Evolutionary conservation across 2,329 filamentous ascomycete genomes (phyloP), one percentile per base, ranked within the genome.

Genomic region (Monosporascus ibericus): DNA sequence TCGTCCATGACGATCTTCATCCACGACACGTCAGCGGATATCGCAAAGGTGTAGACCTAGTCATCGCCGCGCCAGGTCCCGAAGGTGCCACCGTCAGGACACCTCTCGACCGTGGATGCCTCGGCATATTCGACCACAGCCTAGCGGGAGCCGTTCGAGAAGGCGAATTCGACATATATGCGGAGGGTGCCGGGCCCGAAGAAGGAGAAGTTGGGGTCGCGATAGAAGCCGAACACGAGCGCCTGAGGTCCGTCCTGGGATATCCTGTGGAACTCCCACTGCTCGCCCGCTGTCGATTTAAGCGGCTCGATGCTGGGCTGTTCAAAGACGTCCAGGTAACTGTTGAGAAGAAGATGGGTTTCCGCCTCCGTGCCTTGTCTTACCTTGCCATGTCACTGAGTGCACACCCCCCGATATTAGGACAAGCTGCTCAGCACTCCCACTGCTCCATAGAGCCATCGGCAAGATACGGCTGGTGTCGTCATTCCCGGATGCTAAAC

Each of bases 181-280:
- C 64, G 62, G 6, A 67, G 52, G 47, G 66, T 67, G 1, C 63
- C 63, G 1, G 60, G 54, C 1, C 64, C 62, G 3, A 67, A 49
- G 48, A 67, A 56, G 2, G 63, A 51, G 49, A 62, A 67, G 49
- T 60, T 65, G 3, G 64, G 60, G 44, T 66, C 64, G 3, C 64
- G 60, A 48, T 65, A 67, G 52, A 65, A 63, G 25, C 65, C 65
- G 30, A 67, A 62, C 14, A 61, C 53, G 49, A 66, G 60, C 2
- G 60, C 48, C 24, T 56, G 49, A 38, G 48, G 55, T 2, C 60
- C 64, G 39, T 63, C 58, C 2, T 58, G 57, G 5, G 58, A 62
- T 6, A 64, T 24, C 24, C 61, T 64, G 39, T 66, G 64, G 30
- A 66, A 67, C 39, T 64, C 64, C 65, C 65, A 67, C 47, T 66